Conservation (phyloP, 2,329 filamentous ascomycete species). For the Penicillium freii region DNA sequence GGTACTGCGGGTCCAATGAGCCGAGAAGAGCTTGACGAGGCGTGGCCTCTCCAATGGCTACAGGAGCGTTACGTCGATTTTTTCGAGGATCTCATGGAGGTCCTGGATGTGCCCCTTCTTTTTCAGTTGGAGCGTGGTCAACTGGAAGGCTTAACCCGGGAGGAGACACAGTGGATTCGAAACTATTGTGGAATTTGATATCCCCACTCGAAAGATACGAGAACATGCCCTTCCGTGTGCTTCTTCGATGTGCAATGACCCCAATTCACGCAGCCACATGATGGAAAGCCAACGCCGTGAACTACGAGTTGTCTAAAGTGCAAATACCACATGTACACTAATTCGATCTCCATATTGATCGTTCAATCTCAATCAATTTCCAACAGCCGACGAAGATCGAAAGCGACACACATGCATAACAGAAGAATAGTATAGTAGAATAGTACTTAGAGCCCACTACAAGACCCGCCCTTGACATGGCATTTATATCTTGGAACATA, state of each 20-base stretch:
- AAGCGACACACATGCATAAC: not conserved
- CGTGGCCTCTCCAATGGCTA: slow-evolving; percentile 27
- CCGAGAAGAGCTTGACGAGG: slow-evolving; percentile 26
- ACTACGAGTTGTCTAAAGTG: not conserved
- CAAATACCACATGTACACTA: not conserved
- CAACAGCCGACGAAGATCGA: not conserved
- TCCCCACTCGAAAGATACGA: not conserved
- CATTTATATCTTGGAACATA: slow-evolving; percentile 22
- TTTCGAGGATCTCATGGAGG: slow-evolving; percentile 44
- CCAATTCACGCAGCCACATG: not conserved
- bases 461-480: slow-evolving; percentile 11
- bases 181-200: not conserved
- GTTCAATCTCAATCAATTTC: not conserved
- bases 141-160: slow-evolving; percentile 39
- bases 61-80: slow-evolving; percentile 37
- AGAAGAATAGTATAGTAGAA: not conserved
- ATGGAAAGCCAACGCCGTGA: not conserved
- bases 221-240: not conserved
- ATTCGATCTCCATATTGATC: not conserved
- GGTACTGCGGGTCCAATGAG: slow-evolving; percentile 12
- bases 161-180: slow-evolving; percentile 32
- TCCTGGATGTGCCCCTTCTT: slow-evolving; percentile 49
- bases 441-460: slow-evolving; percentile 3
- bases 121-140: slow-evolving; percentile 52
- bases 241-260: not conserved